These are phyloP conservation scores for Secale cereale DNA, from an alignment of 176 grass and related monocot genomes.

Conservation along the genomic window DNA sequence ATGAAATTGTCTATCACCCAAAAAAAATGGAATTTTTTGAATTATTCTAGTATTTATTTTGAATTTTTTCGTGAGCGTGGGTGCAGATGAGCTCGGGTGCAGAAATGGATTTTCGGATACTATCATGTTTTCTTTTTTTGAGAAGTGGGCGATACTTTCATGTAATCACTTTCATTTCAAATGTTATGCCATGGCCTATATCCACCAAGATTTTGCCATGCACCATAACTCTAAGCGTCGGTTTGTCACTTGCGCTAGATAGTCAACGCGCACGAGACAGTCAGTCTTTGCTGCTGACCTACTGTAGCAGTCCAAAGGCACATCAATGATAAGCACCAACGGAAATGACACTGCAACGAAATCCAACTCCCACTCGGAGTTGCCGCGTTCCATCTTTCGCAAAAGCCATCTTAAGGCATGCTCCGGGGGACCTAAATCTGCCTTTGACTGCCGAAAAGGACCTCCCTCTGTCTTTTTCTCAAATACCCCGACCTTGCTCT, in stretches of 20 bases:
- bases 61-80: too few species aligned
- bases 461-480: not conserved
- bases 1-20: too few species aligned
- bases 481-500: too few species aligned
- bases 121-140: too few species aligned
- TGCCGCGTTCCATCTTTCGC: not conserved
- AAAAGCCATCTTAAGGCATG: slow-evolving; percentile 48
- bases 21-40: too few species aligned
- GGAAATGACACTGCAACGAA: not conserved
- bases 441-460: slow-evolving; percentile 22
- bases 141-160: too few species aligned
- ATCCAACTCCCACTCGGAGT: slow-evolving; percentile 7
- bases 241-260: not conserved
- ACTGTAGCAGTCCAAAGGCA: not conserved
- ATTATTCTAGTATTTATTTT: too few species aligned
- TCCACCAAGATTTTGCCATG: too few species aligned
- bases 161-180: too few species aligned
- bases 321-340: not conserved
- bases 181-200: too few species aligned
- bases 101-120: too few species aligned
- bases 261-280: not conserved
- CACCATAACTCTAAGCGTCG: not conserved
- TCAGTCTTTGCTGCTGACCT: not conserved
- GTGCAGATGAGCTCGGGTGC: too few species aligned
- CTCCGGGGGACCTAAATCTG: not conserved